Percentiles rank a stretch among this genome's conserved stretches.
phyloP scores from a whole-genome alignment of 768 basidiomycete genomes.

The Lenzites betulinus region DNA sequence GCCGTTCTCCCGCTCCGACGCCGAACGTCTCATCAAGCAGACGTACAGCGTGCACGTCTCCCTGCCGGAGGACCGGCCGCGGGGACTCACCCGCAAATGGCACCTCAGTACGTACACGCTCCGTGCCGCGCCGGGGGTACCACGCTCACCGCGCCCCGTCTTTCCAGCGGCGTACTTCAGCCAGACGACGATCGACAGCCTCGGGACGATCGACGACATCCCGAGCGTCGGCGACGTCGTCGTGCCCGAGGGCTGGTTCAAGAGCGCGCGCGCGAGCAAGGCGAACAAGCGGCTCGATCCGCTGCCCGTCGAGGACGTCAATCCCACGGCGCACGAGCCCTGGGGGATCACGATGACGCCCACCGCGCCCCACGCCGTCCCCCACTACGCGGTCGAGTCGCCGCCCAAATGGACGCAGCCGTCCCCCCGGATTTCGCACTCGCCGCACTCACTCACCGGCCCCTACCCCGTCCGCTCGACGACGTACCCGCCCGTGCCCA shows the following conservation, averaged over 20 bases:
- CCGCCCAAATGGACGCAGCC: conserved; percentile 9
- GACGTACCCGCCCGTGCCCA: conserved; percentile 16
- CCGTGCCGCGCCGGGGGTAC: not conserved
- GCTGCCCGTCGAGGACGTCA: conserved; percentile 26
- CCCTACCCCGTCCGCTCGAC: conserved; percentile 11
- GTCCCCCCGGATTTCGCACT: conserved; percentile 9
- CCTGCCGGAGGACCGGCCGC: conserved; percentile 45
- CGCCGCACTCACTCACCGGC: not conserved
- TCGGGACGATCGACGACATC: conserved; percentile 72
- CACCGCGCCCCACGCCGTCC: conserved; percentile 8
- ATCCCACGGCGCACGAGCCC: conserved; percentile 24
- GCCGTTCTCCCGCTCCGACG: conserved; percentile 28
- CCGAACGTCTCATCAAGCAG: conserved; percentile 53
- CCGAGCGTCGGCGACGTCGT: conserved; percentile 62
- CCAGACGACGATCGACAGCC: conserved; percentile 69
- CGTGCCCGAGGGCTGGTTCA: conserved; percentile 79
- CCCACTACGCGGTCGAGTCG: conserved; percentile 6
- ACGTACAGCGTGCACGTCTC: conserved; percentile 54
- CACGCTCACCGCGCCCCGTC: conserved; percentile 7
- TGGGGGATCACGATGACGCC: conserved; percentile 24
- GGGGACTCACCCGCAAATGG: conserved; percentile 50
- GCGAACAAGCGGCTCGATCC: conserved; percentile 32
- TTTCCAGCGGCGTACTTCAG: conserved; percentile 80
- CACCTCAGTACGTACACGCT: conserved; percentile 46
- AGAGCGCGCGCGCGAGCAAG: conserved; percentile 73